Evolutionary conservation across 1,139 yeast genomes (phyloP), one percentile per base, ranked within the genome.

Genomic region (Magnusiomyces sp.): DNA sequence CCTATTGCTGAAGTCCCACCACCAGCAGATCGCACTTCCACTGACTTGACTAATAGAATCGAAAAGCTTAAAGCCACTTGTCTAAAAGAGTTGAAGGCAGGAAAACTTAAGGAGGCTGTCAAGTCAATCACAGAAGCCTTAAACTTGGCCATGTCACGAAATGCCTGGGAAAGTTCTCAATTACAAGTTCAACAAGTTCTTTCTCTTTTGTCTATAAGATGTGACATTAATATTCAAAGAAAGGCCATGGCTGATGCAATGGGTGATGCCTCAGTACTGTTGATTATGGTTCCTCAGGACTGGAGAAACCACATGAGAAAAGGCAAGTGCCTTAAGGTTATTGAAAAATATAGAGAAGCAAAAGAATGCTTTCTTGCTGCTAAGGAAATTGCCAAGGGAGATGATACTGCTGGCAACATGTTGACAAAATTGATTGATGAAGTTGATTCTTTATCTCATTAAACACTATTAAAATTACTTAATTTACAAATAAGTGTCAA

Each of bases 91-190:
- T 75, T 86, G 63, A 79, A n/a, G n/a, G n/a, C n/a, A n/a, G n/a
- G n/a, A n/a, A n/a, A n/a, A n/a, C n/a, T n/a, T n/a, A n/a, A n/a
- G n/a, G n/a, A n/a, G n/a, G n/a, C n/a, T n/a, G n/a, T 79, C 47
- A 82, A 82, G 63, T 81, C 81, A 60, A 79, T 86, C 60, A 67
- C 81, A 9, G 71, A 88, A 53, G 97, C 95, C 1, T 72, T 92
- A 43, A 95, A 87, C 51, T 79, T 89, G 80, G 84, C 90, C 17
- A 70, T 77, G 55, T 80, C 86, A 58, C 78, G 97, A 65, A 81
- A 89, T 34, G 82, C 86, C 60, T 89, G 90, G 76, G 98, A 92
- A 65, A 74, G 90, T 10, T 85, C 89, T 60, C 89, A 80, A 57
- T 76, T 82, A 41, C 83, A 90, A 38, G 68, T 89, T 50, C 90